Conservation (phyloP, 2,329 filamentous ascomycete genomes). For the Aspergillus versicolor region DNA sequence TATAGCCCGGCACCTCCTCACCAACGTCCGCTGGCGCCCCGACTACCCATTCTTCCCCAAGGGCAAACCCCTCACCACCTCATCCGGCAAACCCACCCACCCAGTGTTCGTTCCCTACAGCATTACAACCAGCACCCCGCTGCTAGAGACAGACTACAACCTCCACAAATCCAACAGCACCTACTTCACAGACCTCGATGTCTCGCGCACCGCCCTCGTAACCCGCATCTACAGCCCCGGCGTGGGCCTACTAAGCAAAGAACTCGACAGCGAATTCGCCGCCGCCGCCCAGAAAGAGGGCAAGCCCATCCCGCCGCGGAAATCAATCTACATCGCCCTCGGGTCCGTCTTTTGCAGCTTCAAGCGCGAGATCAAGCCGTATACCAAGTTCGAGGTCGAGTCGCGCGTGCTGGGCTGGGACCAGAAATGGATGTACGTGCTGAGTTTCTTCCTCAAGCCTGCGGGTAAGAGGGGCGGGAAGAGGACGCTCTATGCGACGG, state of each 20-base stretch:
- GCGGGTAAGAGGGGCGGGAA: conserved; percentile 49
- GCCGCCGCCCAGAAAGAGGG: conserved; percentile 52
- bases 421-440: conserved; percentile 76
- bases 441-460: conserved; percentile 68
- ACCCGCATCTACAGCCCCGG: conserved; percentile 65
- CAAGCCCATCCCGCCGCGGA: conserved; percentile 46
- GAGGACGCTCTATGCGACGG: conserved; percentile 68
- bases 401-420: conserved; percentile 71
- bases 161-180: conserved; percentile 80
- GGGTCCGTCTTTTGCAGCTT: conserved; percentile 74
- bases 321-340: conserved; percentile 63
- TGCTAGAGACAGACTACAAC: conserved; percentile 84
- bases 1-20: conserved; percentile 57
- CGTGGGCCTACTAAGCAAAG: conserved; percentile 51
- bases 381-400: conserved; percentile 71
- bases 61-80: conserved; percentile 34
- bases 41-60: conserved; percentile 47
- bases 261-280: conserved; percentile 54
- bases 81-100: conserved; percentile 43
- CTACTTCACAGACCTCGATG: conserved; percentile 84
- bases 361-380: conserved; percentile 69
- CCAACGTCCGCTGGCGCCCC: conserved; percentile 54
- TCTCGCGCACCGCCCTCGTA: conserved; percentile 77
- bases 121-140: conserved; percentile 63
- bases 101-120: conserved; percentile 73